Percentiles rank a stretch among this genome's conserved stretches.
Conservation (phyloP, 352 stramenopile genomes). For the Phytophthora pistaciae region DNA sequence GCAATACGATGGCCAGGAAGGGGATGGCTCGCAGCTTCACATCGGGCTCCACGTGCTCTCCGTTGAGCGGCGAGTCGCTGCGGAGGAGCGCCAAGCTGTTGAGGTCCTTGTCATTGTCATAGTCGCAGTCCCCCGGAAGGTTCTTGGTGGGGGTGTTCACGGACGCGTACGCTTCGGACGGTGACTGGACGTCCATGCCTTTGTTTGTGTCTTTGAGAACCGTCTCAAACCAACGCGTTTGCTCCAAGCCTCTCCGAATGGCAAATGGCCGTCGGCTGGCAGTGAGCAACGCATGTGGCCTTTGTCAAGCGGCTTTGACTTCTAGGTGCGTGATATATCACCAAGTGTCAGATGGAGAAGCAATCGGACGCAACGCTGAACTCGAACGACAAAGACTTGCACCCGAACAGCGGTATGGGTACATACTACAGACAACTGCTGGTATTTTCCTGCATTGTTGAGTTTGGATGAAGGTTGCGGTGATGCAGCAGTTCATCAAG, state of each 20-base stretch:
- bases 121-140: conserved; percentile 1
- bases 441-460: too few species aligned
- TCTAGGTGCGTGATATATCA: neutral
- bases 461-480: too few species aligned
- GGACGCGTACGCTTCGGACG: conserved; percentile 12
- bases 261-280: conserved; percentile 2
- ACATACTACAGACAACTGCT: too few species aligned
- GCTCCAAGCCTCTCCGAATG: neutral
- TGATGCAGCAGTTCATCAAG: too few species aligned
- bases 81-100: conserved; percentile 14
- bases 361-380: too few species aligned
- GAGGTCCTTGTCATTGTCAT: conserved; percentile 4
- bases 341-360: neutral
- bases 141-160: conserved; percentile 26
- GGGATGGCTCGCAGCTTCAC: conserved; percentile 33
- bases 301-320: neutral
- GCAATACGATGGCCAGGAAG: conserved; percentile 31
- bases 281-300: neutral
- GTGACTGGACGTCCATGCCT: conserved; percentile 18
- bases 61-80: conserved; percentile 14
- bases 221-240: neutral
- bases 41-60: conserved; percentile 18
- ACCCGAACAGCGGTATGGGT: too few species aligned
- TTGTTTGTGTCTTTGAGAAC: neutral
- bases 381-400: too few species aligned